Conservation (phyloP, 2,329 filamentous ascomycete genomes). For the Fusarium sp. region DNA sequence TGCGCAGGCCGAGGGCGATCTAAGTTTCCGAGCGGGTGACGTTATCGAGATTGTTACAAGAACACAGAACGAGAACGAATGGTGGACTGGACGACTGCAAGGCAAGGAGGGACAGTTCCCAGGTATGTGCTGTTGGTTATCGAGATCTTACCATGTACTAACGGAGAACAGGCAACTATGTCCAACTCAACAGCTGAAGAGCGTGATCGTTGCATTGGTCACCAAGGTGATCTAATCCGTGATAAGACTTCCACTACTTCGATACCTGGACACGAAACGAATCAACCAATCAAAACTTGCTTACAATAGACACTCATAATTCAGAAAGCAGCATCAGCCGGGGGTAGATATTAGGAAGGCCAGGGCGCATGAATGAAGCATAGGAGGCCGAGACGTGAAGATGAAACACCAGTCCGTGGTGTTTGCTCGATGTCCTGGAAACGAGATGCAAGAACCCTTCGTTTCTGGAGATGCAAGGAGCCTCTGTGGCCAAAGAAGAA, state of each 20-base stretch:
- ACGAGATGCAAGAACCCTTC: not conserved
- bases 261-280: constrained; percentile 26
- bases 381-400: constrained; percentile 3
- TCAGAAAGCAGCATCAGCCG: constrained; percentile 3
- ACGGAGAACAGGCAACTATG: constrained; percentile 61
- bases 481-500: constrained; percentile 19
- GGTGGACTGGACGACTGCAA: constrained; percentile 89
- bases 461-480: constrained; percentile 32
- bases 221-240: not conserved
- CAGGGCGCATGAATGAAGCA: constrained; percentile 19
- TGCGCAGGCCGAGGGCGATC: constrained; percentile 91
- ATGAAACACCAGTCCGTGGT: not conserved
- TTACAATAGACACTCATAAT: constrained; percentile 31
- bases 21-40: constrained; percentile 90
- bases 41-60: constrained; percentile 87
- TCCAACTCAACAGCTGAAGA: constrained; percentile 52
- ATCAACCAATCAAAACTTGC: constrained; percentile 17
- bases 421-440: constrained; percentile 14
- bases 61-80: constrained; percentile 94
- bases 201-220: not conserved
- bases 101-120: constrained; percentile 93
- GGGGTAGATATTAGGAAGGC: not conserved
- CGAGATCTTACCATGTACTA: constrained; percentile 33
- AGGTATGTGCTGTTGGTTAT: constrained; percentile 68
- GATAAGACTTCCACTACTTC: constrained; percentile 20